Evolutionary conservation across 805 yeast genomes (phyloP).

Genomic region (Wickerhamiella hasegawae): DNA sequence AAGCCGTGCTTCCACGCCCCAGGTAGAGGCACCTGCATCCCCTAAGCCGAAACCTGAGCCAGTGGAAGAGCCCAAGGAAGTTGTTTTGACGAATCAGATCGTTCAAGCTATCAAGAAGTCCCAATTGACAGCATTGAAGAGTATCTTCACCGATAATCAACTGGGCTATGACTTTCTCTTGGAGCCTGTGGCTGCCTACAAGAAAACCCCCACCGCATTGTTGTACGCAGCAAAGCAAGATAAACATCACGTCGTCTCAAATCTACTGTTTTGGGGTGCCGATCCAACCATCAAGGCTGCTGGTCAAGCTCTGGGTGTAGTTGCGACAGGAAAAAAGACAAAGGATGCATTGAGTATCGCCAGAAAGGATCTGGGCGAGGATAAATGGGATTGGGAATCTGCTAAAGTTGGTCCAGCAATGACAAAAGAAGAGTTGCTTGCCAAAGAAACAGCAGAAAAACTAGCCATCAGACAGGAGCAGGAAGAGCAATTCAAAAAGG

Average conservation of each 20-base stretch:
- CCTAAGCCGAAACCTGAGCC: slow-evolving; percentile 6
- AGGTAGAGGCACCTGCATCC: slow-evolving; percentile 11
- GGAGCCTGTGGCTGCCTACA: slow-evolving; percentile 37
- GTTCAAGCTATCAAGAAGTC: slow-evolving; percentile 48
- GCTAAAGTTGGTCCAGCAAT: slow-evolving; percentile 49
- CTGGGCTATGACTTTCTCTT: slow-evolving; percentile 37
- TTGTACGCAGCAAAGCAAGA: slow-evolving; percentile 66
- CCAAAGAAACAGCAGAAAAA: slow-evolving; percentile 15
- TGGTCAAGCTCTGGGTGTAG: slow-evolving; percentile 56
- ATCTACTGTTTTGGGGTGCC: slow-evolving; percentile 48
- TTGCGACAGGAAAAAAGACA: slow-evolving; percentile 29
- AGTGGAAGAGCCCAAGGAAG: slow-evolving; percentile 22
- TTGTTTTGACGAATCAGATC: slow-evolving; percentile 41
- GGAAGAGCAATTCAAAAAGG: slow-evolving; percentile 10
- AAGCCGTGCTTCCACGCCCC: slow-evolving; percentile 11
- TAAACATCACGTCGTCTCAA: slow-evolving; percentile 45
- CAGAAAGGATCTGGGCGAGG: slow-evolving; percentile 54
- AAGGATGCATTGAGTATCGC: slow-evolving; percentile 48
- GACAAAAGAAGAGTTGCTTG: slow-evolving; percentile 20
- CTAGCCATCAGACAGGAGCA: slow-evolving; percentile 10
- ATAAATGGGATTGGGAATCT: slow-evolving; percentile 47
- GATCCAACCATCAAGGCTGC: slow-evolving; percentile 42
- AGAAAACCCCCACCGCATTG: slow-evolving; percentile 51
- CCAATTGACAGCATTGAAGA: slow-evolving; percentile 55
- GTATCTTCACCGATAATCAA: slow-evolving; percentile 43